Base-by-base conservation (phyloP, 2,329 filamentous ascomycete genomes). In the Trichoderma semiorbis region DNA sequence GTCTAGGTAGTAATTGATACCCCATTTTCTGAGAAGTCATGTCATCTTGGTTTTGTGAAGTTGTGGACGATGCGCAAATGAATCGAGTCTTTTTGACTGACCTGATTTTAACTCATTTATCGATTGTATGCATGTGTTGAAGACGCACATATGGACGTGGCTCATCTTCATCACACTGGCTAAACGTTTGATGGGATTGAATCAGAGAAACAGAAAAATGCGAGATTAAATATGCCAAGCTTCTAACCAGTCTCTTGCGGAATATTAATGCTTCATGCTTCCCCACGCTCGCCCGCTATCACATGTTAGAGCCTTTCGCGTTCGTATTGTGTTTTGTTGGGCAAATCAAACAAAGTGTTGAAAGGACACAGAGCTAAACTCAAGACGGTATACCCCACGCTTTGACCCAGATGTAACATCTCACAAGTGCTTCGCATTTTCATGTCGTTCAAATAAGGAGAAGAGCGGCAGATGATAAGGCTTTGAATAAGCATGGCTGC, bases 1-100 rank as follows among this genome's bases (percentile, higher is more conserved):
- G 53, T 53, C 47, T 53, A 21, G 53, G 55, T 65, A 70, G 71
- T 70, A 72, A 72, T 70, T 70, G 61, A 72, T 72, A 72, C 71
- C 71, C 70, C 58, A 14, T 53, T n/a, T 47, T 34, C 7, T 18
- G 18, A 43, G 8, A 14, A 16, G 10, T 50, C n/a, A 50, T 10
- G 16, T 18, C 24, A 24, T 39, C n/a, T 21, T 50, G 43, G 10
- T 66, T n/a, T 66, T 34, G 47, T 36, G n/a, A 34, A 16, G 47
- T 1, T 53, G 21, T 53, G n/a, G 11, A 53, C 11, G 21, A 53
- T 53, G n/a, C 47, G 21, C 21, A 24, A 53, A 24, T 43, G 36
- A 24, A 30, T 67, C n/a, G 34, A 36, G 34, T 36, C 34, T 16
- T 21, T 6, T 6, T 55, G 30, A 16, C 43, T 24, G 26, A 28